phyloP scores from a whole-genome alignment of 495 filamentous ascomycete genomes.

The Chaetomium cochliodes region DNA sequence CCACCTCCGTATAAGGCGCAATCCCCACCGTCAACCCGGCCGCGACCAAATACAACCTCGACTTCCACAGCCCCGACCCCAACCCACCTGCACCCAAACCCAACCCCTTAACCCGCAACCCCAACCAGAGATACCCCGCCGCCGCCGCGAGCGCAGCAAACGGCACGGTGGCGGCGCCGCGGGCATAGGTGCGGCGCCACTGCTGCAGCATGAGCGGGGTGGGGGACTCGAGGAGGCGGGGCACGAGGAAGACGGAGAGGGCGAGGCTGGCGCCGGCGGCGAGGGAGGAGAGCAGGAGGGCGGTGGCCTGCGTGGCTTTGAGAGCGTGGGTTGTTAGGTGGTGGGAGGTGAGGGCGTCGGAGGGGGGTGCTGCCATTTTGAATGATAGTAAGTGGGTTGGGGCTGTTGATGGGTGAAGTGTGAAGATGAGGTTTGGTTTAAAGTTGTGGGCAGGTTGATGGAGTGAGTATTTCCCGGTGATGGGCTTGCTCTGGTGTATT shows the following conservation, averaged over 20 bases:
- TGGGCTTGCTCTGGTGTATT: too few relatives aligned
- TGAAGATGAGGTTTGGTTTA: too few relatives aligned
- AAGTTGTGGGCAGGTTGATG: too few relatives aligned
- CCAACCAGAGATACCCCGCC: constrained; percentile 46
- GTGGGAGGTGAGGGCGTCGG: constrained; percentile 24
- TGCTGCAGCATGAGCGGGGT: constrained; percentile 51
- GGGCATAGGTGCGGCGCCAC: constrained; percentile 44
- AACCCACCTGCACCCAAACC: too few relatives aligned
- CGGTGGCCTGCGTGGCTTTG: too few relatives aligned
- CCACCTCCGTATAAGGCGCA: constrained; percentile 50
- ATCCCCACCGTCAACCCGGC: constrained; percentile 43
- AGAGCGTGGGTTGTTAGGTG: constrained; percentile 46
- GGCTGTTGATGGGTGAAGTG: background rate
- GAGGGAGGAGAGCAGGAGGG: constrained; percentile 48
- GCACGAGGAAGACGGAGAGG: constrained; percentile 47
- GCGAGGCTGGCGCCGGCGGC: constrained; percentile 43
- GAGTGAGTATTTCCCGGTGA: too few relatives aligned
- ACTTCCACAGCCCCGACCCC: background rate
- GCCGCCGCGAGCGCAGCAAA: constrained; percentile 35
- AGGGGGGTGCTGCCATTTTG: constrained; percentile 17
- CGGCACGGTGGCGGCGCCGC: constrained; percentile 39
- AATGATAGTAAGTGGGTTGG: background rate
- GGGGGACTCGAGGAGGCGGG: constrained; percentile 54
- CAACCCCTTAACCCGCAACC: constrained; percentile 11
- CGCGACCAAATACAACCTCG: constrained; percentile 42